Conservation (phyloP, 179 eudicot species). For the Dionaea muscipula region DNA sequence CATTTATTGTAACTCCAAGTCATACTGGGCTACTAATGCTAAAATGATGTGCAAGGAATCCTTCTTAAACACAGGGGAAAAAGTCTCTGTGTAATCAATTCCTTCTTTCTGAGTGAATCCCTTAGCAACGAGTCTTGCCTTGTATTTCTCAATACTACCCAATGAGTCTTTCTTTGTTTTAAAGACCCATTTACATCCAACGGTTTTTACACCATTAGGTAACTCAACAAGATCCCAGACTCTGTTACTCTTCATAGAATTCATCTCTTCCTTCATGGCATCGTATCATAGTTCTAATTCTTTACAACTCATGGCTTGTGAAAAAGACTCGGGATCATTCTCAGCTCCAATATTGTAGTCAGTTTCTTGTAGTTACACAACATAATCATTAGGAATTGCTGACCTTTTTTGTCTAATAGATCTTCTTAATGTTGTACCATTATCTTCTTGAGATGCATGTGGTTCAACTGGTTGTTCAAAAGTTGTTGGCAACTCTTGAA, state of each 20-base stretch:
- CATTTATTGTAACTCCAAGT: conserved; percentile 8
- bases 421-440: conserved; percentile 3
- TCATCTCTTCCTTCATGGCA: conserved; percentile 1
- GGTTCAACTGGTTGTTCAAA: conserved; percentile 2
- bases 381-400: conserved; percentile 4
- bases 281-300: neutral
- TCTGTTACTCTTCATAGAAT: neutral
- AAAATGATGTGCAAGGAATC: conserved; percentile 3
- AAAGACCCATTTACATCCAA: conserved; percentile 9
- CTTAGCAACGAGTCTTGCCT: neutral
- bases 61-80: conserved; percentile 10
- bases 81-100: conserved; percentile 2
- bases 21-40: conserved; percentile 4
- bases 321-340: conserved; percentile 1
- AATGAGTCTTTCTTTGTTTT: conserved; percentile 8
- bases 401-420: neutral
- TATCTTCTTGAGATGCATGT: neutral
- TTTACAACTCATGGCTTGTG: conserved; percentile 2
- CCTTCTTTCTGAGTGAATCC: conserved; percentile 4
- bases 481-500: too few relatives aligned
- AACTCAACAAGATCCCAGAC: conserved; percentile 1
- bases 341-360: neutral
- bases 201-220: neutral
- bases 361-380: conserved; percentile 4
- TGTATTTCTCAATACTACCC: neutral